Base-by-base conservation (phyloP, 495 filamentous ascomycete species). In the Chaetomidium leptoderma region DNA sequence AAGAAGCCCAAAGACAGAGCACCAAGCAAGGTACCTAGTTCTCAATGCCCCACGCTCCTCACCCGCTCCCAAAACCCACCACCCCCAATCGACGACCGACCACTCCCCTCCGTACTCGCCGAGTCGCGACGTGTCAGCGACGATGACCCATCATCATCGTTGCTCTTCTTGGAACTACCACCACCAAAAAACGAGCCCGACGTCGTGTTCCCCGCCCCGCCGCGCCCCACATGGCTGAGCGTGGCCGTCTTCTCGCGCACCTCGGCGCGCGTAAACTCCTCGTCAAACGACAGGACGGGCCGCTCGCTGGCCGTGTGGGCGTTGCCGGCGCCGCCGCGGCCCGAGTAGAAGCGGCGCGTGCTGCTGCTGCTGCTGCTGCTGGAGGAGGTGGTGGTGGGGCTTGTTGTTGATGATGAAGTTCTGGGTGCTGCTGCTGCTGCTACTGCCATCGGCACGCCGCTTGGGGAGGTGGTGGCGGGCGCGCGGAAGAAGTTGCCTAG, bases 271-370 rank as follows among this genome's bases (percentile, higher is more conserved):
- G 86, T 81, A 57, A 92, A 84, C 70, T 97, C 92, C 78, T 97
- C 92, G 73, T 96, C 90, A 75, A 97, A 93, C 58, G 82, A 86
- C 77, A 96, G 88, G 64, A 90, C 83, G 60, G 88, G 81, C 43
- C 87, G 84, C 66, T 82, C 78, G 33, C 63, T 63, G 60, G 79
- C 74, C 59, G 76, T 75, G 76, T 89, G 87, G 58, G 91, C 80
- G 74, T 97, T 98, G 61, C 93, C 93, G 44, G 87, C 90, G 32
- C 93, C 93, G 47, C 93, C 93, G 33, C 92, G 87, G 62, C 93
- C 92, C 16, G 85, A 84, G 65, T 80, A 82, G 83, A 87, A 95
- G 65, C 79, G 79, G 50, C 83, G 78, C 27, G 75, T 72, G 46
- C 62, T 72, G 17, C 70, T 73, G 37, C 69, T 59, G 59, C 17